Conservation (phyloP, 306 rosid genomes). For the Alnus rubra region DNA sequence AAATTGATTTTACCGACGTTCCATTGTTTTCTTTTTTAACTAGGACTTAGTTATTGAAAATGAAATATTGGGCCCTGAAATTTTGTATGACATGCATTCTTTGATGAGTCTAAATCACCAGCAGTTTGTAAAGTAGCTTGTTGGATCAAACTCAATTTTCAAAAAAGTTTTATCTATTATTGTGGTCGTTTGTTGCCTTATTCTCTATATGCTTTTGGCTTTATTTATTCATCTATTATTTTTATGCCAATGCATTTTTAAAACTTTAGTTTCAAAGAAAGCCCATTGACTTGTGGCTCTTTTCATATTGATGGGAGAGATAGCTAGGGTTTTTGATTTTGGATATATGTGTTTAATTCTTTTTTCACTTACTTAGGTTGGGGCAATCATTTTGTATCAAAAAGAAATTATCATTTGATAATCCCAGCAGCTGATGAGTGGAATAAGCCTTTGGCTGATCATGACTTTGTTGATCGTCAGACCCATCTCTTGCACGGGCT, state of each 20-base stretch:
- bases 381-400: constrained; percentile 81
- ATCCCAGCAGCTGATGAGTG: constrained; percentile 64
- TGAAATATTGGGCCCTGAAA: not conserved
- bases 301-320: too few relatives aligned
- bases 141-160: not conserved
- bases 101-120: not conserved
- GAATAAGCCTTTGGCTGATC: constrained; percentile 71
- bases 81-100: not conserved
- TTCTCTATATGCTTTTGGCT: not conserved
- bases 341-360: too few relatives aligned
- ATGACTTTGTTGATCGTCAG: constrained; percentile 47
- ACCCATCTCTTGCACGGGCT: constrained; percentile 72
- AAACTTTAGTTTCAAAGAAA: too few relatives aligned
- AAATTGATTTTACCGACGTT: not conserved
- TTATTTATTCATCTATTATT: too few relatives aligned
- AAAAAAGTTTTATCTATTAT: not conserved
- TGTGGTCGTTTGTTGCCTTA: not conserved
- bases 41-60: not conserved
- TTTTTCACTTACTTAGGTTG: constrained; percentile 54
- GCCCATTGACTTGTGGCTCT: too few relatives aligned
- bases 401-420: constrained; percentile 74
- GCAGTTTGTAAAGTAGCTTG: not conserved
- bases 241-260: too few relatives aligned
- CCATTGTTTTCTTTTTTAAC: too few relatives aligned
- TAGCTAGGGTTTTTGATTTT: too few relatives aligned